Conservation (phyloP, 345 rosid species). For the Bruguiera parviflora region DNA sequence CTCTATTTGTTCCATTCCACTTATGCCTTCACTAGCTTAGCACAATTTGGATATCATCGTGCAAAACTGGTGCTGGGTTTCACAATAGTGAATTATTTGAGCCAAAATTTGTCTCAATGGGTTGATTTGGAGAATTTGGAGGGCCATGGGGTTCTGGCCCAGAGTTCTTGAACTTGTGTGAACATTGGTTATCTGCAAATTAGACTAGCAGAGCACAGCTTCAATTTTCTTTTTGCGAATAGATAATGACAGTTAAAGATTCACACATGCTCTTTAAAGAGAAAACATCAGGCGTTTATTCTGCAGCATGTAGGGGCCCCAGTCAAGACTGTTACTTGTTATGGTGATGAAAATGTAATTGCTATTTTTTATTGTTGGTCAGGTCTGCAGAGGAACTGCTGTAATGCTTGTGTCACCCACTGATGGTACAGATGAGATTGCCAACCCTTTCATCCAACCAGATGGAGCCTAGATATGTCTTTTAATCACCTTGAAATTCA, state of each 20-base stretch:
- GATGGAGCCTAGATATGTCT: conserved; percentile 62
- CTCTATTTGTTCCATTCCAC: not conserved
- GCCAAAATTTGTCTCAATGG: too few relatives aligned
- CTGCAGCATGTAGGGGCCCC: too few relatives aligned
- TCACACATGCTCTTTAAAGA: too few relatives aligned
- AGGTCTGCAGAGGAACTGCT: conserved; percentile 98
- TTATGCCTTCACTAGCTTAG: not conserved
- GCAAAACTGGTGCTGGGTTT: not conserved
- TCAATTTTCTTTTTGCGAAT: too few relatives aligned
- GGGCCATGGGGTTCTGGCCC: too few relatives aligned
- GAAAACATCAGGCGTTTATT: too few relatives aligned
- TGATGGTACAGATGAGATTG: conserved; percentile 96
- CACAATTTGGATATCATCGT: not conserved
- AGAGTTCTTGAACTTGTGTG: too few relatives aligned
- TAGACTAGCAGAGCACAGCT: too few relatives aligned
- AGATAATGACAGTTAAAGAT: too few relatives aligned
- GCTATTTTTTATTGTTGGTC: conserved; percentile 14
- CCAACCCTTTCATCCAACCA: conserved; percentile 85
- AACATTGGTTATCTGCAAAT: too few relatives aligned
- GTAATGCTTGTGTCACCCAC: conserved; percentile 99
- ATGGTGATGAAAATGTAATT: not conserved
- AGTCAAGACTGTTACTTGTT: not conserved
- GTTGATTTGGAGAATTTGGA: too few relatives aligned
- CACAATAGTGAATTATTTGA: too few relatives aligned
- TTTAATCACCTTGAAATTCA: not conserved